phyloP scores from a whole-genome alignment of 805 yeast species.

The Ogataea neopini region DNA sequence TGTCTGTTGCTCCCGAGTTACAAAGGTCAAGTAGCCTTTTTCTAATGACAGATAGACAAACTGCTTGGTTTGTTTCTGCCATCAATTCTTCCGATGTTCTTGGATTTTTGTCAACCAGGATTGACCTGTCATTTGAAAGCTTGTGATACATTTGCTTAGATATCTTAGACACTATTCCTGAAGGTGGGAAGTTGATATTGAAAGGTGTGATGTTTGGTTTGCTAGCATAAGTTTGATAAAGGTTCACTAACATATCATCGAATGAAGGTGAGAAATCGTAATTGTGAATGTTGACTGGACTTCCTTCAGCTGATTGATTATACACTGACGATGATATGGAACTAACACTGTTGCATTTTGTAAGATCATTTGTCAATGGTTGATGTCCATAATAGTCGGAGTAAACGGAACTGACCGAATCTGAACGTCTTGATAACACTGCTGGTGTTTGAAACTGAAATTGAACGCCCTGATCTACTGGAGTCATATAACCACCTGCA shows the following conservation, averaged over 20 bases:
- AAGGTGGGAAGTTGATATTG: constrained; percentile 63
- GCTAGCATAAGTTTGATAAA: constrained; percentile 49
- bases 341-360: constrained; percentile 26
- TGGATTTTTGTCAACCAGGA: constrained; percentile 29
- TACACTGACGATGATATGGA: constrained; percentile 26
- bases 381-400: constrained; percentile 17
- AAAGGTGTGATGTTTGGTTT: constrained; percentile 71
- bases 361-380: constrained; percentile 1
- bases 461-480: constrained; percentile 24
- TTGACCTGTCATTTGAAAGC: constrained; percentile 18
- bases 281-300: constrained; percentile 25
- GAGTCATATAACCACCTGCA: constrained; percentile 24
- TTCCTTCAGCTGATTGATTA: constrained; percentile 16
- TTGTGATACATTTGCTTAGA: constrained; percentile 52
- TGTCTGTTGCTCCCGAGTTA: constrained; percentile 22
- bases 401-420: constrained; percentile 21
- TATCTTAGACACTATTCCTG: constrained; percentile 61
- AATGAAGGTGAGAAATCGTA: constrained; percentile 40
- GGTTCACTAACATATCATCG: constrained; percentile 45
- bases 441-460: constrained; percentile 28
- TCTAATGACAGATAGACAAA: constrained; percentile 34
- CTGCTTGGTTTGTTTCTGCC: constrained; percentile 24
- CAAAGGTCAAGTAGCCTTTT: constrained; percentile 36
- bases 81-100: constrained; percentile 32
- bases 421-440: constrained; percentile 17